These are phyloP conservation scores for Eimeria praecox DNA, from an alignment of 169 alveolate species.

Conservation along the genomic window DNA sequence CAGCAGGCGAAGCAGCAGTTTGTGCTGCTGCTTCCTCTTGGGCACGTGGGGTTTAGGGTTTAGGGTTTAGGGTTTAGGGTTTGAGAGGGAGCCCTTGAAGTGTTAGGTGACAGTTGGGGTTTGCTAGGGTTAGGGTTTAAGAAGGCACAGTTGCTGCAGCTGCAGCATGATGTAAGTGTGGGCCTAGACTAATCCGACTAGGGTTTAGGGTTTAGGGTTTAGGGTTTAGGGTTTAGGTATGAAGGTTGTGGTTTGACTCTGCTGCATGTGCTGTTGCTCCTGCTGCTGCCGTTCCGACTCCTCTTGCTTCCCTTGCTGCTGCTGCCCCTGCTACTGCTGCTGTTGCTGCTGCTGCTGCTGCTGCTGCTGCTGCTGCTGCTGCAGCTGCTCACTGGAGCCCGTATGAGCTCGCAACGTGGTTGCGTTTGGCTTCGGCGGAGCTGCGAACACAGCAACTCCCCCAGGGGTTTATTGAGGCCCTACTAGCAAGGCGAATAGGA, in stretches of 20 bases:
- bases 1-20: too few species aligned
- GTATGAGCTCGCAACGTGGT: background rate
- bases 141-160: too few species aligned
- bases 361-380: conserved; percentile 4
- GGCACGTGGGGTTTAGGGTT: too few species aligned
- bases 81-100: too few species aligned
- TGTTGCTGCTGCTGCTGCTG: conserved; percentile 28
- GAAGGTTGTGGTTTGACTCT: background rate
- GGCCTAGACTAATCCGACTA: too few species aligned
- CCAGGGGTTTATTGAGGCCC: conserved; percentile 1
- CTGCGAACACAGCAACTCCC: background rate
- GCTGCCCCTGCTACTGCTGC: background rate
- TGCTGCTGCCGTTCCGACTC: background rate
- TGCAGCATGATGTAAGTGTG: too few species aligned
- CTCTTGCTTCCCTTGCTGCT: background rate
- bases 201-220: background rate
- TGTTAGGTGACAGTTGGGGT: too few species aligned
- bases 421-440: background rate
- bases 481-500: conserved; percentile 18
- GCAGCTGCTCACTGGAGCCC: conserved; percentile 33
- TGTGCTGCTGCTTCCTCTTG: too few species aligned
- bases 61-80: too few species aligned
- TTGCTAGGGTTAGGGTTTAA: too few species aligned
- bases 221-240: background rate
- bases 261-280: background rate